Evolutionary conservation across 1,284 basidiomycete genomes (phyloP).

Genomic region (Rhodotorula sp.): DNA sequence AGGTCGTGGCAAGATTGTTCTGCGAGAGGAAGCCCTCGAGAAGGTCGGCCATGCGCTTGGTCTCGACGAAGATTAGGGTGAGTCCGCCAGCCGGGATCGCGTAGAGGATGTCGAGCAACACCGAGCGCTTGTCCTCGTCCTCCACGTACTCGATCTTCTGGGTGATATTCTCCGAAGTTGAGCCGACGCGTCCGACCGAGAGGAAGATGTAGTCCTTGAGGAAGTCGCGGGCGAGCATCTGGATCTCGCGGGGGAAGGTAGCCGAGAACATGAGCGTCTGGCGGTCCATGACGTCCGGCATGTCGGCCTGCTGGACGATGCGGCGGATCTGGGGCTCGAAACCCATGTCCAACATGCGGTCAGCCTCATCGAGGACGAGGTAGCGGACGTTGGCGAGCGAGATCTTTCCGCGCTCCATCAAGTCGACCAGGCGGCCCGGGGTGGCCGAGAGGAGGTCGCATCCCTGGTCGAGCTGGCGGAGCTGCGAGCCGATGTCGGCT

Average conservation of each 20-base stretch:
- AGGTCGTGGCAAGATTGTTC: conserved; percentile 83
- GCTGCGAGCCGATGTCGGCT: conserved; percentile 93
- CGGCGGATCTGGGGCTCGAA: conserved; percentile 99
- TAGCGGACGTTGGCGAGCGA: conserved; percentile 95
- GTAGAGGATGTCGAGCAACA: conserved; percentile 88
- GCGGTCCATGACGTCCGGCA: conserved; percentile 86
- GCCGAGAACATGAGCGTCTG: conserved; percentile 99
- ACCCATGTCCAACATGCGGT: conserved; percentile 99
- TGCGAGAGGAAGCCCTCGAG: conserved; percentile 91
- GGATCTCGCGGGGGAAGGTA: conserved; percentile 98
- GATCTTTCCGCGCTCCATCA: conserved; percentile 97
- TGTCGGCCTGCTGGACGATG: conserved; percentile 97
- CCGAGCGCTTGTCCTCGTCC: conserved; percentile 93
- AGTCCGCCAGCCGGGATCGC: conserved; percentile 64
- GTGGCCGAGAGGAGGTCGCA: conserved; percentile 97
- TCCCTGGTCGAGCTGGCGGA: conserved; percentile 90
- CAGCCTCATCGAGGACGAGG: conserved; percentile 97
- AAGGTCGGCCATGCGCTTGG: conserved; percentile 98
- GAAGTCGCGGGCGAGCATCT: conserved; percentile 94
- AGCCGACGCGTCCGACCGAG: conserved; percentile 96
- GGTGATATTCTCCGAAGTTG: conserved; percentile 98
- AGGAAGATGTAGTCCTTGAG: conserved; percentile 81
- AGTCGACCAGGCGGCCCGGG: conserved; percentile 96
- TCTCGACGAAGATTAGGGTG: conserved; percentile 97
- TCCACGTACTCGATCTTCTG: conserved; percentile 98